phyloP scores from a whole-genome alignment of 495 filamentous ascomycete species.

The Penicillium verhagenii region DNA sequence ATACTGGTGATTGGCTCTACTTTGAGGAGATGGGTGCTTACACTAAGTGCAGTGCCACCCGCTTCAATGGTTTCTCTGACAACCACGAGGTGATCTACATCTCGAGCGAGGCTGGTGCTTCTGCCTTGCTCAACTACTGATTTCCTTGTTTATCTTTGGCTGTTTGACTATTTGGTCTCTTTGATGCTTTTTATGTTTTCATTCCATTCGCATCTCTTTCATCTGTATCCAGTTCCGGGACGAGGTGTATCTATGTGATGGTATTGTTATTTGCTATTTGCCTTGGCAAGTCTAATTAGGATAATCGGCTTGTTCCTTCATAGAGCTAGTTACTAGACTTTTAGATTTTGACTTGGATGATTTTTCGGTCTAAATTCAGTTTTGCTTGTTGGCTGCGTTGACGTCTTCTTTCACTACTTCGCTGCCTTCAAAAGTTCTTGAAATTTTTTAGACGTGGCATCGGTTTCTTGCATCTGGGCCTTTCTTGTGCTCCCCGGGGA shows the following conservation, averaged over 20 bases:
- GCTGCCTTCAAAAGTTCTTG: too few relatives aligned
- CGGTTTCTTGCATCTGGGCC: background rate
- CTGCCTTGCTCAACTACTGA: constrained; percentile 64
- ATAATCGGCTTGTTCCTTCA: background rate
- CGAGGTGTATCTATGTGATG: background rate
- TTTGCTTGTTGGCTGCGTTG: background rate
- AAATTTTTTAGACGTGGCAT: too few relatives aligned
- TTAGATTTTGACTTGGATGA: background rate
- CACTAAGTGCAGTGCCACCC: constrained; percentile 92
- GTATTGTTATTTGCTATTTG: background rate
- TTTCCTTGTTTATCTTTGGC: constrained; percentile 3
- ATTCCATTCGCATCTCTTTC: background rate
- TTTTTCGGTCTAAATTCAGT: background rate
- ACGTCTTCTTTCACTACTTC: background rate
- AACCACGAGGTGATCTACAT: constrained; percentile 91
- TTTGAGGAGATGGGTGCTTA: constrained; percentile 99
- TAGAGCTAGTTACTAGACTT: constrained; percentile 1
- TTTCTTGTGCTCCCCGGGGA: background rate
- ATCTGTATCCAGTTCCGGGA: background rate
- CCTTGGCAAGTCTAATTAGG: background rate
- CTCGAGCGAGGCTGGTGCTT: constrained; percentile 85
- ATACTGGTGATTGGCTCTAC: constrained; percentile 96
- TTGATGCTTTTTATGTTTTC: background rate
- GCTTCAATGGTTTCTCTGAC: constrained; percentile 98
- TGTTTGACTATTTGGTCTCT: background rate